Conservation (phyloP, 2,329 filamentous ascomycete species). For the Pleomassaria siparia region DNA sequence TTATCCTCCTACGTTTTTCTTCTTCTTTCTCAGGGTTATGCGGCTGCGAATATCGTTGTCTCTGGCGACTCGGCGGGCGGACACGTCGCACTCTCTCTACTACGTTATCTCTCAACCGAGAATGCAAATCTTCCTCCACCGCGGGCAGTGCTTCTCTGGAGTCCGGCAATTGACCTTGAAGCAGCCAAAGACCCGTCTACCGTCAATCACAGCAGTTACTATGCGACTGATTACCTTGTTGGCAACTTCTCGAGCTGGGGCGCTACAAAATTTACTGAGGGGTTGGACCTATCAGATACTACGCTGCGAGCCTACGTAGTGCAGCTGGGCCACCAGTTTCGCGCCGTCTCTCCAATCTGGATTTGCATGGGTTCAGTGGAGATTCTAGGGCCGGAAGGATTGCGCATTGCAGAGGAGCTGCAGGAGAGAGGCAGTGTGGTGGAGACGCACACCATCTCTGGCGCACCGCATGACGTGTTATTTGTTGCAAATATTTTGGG, state of each 20-base stretch:
- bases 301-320: constrained; percentile 40
- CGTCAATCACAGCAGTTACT: constrained; percentile 1
- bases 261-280: constrained; percentile 11
- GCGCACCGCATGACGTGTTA: constrained; percentile 47
- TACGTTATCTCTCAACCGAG: constrained; percentile 47
- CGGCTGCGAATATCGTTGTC: constrained; percentile 40
- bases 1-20: constrained; percentile 46
- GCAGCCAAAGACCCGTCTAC: neutral
- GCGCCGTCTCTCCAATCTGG: constrained; percentile 42
- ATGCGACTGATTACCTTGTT: constrained; percentile 42
- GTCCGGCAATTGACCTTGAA: constrained; percentile 35
- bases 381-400: constrained; percentile 38
- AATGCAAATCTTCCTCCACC: constrained; percentile 26
- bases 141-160: constrained; percentile 38
- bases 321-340: constrained; percentile 34
- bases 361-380: constrained; percentile 38
- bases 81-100: constrained; percentile 44
- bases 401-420: constrained; percentile 32
- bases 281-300: constrained; percentile 11
- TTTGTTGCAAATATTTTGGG: constrained; percentile 40
- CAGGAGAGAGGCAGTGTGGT: constrained; percentile 37
- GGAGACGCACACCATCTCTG: constrained; percentile 8
- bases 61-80: constrained; percentile 50
- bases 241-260: constrained; percentile 43
- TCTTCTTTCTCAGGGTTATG: constrained; percentile 34